Base-by-base conservation (phyloP, 352 stramenopile species). In the Phytophthora hybrid region DNA sequence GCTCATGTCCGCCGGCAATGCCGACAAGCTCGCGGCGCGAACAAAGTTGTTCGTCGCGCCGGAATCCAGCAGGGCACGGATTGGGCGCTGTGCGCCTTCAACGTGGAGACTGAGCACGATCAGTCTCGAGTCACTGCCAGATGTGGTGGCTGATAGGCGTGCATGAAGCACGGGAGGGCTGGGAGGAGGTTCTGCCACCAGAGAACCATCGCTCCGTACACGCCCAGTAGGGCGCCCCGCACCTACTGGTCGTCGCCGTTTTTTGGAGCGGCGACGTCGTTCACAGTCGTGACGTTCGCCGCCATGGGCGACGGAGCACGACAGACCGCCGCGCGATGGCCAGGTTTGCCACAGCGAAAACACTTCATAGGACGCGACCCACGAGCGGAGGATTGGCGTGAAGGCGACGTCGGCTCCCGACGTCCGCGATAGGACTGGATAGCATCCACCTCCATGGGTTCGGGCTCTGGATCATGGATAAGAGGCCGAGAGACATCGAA, bases 1-100 rank as follows among this genome's bases (percentile, higher is more conserved):
- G 23, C 37, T 18, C 56, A 66, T 66, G 49, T 73, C 66, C 29
- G 37, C 23, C 39, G 56, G 57, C 44, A 79, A 69, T 16, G 52
- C 51, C 32, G 56, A 52, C 16, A 69, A 53, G 60, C 56, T 69
- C 0, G 60, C 53, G 58, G 52, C 29, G 21, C 61, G 66, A 60
- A 73, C 71, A 49, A 79, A 79, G 19, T 82, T 76, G 41, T 73
- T 73, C 66, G 61, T 78, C 59, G 73, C 44, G 19, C 69, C 64
- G 0, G 55, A 67, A 23, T 82, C 71, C 19, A 77, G 34, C 47
- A 80, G 55, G 0, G 59, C 64, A 49, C 46, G 54, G 4, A 76
- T 34, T 4, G 53, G 19, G 4, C 26, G 34, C 29, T 55, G 18
- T 7, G 52, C 62, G 51, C 64, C 76, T 19, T 54, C 52, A 47